These are phyloP conservation scores for Piper betle DNA, from an alignment of 164 flowering plant genomes.

Conservation along the genomic window DNA sequence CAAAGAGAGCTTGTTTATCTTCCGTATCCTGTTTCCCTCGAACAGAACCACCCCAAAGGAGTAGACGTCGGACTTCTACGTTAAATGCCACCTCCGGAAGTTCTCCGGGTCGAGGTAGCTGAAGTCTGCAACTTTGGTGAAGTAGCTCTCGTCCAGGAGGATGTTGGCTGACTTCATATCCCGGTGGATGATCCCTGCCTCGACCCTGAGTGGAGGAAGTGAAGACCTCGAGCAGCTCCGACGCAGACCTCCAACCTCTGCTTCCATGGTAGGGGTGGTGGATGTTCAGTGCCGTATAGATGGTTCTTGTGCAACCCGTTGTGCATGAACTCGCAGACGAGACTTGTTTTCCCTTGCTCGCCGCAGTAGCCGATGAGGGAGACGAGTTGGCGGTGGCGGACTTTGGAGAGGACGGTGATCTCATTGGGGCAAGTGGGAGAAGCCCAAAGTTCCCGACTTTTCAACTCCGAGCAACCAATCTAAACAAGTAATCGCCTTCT, in stretches of 20 bases:
- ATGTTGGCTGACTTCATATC: conserved; percentile 20
- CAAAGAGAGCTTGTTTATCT: too few relatives aligned
- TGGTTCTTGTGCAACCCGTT: conserved; percentile 59
- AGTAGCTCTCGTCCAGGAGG: conserved; percentile 12
- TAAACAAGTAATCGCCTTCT: too few relatives aligned
- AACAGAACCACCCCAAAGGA: too few relatives aligned
- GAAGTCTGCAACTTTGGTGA: conserved; percentile 22
- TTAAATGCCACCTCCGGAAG: conserved; percentile 11
- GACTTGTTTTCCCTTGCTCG: conserved; percentile 69
- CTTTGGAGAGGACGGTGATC: conserved; percentile 51
- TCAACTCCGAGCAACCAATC: too few relatives aligned
- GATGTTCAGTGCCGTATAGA: conserved; percentile 42
- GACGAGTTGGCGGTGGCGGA: conserved; percentile 27
- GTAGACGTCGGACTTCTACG: too few relatives aligned
- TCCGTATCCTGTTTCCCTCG: too few relatives aligned
- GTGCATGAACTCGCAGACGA: conserved; percentile 74
- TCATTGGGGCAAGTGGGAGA: too few relatives aligned
- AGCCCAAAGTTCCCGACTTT: too few relatives aligned
- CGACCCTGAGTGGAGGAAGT: conserved; percentile 23
- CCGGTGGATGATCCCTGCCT: conserved; percentile 17
- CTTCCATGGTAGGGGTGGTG: conserved; percentile 48
- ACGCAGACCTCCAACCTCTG: conserved; percentile 20
- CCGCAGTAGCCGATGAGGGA: conserved; percentile 78
- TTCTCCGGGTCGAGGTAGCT: conserved; percentile 25
- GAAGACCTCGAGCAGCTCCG: conserved; percentile 19